phyloP scores from a whole-genome alignment of 78 protist genomes.

The Paulinella micropora region DNA sequence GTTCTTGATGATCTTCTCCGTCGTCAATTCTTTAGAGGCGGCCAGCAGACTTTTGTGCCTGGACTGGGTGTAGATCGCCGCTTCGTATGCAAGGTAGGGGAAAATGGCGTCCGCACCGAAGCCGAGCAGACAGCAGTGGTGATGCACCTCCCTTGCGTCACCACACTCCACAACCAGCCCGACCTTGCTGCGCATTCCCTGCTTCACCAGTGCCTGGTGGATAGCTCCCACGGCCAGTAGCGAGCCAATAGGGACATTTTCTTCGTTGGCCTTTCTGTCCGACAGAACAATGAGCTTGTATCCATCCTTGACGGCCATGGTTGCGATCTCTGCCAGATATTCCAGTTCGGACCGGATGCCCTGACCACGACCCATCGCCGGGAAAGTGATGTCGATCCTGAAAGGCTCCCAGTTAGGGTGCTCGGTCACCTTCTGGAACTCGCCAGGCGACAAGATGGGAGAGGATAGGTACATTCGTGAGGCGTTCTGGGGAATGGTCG shows the following conservation, averaged over 20 bases:
- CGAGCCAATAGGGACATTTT: slow-evolving; percentile 35
- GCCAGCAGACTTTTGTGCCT: background rate
- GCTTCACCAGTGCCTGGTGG: slow-evolving; percentile 57
- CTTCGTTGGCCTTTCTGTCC: slow-evolving; percentile 20
- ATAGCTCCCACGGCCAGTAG: slow-evolving; percentile 53
- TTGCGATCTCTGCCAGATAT: slow-evolving; percentile 28
- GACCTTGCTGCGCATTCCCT: slow-evolving; percentile 25
- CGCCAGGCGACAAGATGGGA: background rate
- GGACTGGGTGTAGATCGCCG: background rate
- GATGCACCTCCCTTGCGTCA: slow-evolving; percentile 56
- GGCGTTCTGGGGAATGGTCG: slow-evolving; percentile 24
- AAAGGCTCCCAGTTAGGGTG: background rate
- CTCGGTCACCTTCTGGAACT: background rate
- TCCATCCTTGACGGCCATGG: slow-evolving; percentile 32
- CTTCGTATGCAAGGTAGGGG: slow-evolving; percentile 53
- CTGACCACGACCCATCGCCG: background rate
- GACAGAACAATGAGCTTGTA: slow-evolving; percentile 40
- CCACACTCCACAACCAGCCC: slow-evolving; percentile 49
- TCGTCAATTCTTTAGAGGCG: background rate
- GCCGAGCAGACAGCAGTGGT: slow-evolving; percentile 55
- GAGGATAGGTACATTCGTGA: background rate
- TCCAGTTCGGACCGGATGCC: slow-evolving; percentile 35
- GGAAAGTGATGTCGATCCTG: slow-evolving; percentile 23
- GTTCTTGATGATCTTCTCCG: background rate
- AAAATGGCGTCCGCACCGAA: slow-evolving; percentile 67